Conservation (phyloP, 2,329 filamentous ascomycete species). For the Endoconidiophora polonica region DNA sequence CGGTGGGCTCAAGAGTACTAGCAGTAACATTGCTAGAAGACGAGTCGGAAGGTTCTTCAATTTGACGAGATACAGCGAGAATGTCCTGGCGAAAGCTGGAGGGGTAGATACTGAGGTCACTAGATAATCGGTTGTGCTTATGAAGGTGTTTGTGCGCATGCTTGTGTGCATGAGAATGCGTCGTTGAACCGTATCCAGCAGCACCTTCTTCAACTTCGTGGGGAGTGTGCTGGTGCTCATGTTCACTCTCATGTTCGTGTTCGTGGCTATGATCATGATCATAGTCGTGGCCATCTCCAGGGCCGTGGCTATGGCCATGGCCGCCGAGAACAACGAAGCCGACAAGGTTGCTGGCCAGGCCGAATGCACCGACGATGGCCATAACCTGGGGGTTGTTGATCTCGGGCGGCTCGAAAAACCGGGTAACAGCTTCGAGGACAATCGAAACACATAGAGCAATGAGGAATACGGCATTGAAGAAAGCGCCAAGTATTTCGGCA, state of each 20-base stretch:
- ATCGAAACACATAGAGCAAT: constrained; percentile 94
- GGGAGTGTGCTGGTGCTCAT: constrained; percentile 21
- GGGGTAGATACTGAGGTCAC: constrained; percentile 71
- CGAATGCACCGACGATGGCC: constrained; percentile 72
- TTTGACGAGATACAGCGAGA: constrained; percentile 45
- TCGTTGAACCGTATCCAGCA: constrained; percentile 20
- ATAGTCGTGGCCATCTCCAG: constrained; percentile 22
- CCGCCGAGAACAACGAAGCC: constrained; percentile 87
- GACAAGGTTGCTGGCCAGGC: constrained; percentile 73
- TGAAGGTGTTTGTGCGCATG: constrained; percentile 13
- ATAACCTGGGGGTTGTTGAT: constrained; percentile 76
- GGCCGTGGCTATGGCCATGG: constrained; percentile 69
- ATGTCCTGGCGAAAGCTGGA: constrained; percentile 85
- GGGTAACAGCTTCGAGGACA: constrained; percentile 82
- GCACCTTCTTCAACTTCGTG: constrained; percentile 30
- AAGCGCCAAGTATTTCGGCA: constrained; percentile 86
- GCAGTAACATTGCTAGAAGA: constrained; percentile 1
- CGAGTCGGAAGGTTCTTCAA: constrained; percentile 29
- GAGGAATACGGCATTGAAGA: constrained; percentile 94
- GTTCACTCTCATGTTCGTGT: constrained; percentile 28
- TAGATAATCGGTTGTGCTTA: constrained; percentile 35
- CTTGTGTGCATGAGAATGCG: constrained; percentile 23
- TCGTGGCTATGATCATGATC: constrained; percentile 25
- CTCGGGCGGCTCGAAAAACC: constrained; percentile 78
- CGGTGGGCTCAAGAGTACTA: constrained; percentile 22